Base-by-base conservation (phyloP, 2,329 filamentous ascomycete species). In the Drechslerella stenobrocha region DNA sequence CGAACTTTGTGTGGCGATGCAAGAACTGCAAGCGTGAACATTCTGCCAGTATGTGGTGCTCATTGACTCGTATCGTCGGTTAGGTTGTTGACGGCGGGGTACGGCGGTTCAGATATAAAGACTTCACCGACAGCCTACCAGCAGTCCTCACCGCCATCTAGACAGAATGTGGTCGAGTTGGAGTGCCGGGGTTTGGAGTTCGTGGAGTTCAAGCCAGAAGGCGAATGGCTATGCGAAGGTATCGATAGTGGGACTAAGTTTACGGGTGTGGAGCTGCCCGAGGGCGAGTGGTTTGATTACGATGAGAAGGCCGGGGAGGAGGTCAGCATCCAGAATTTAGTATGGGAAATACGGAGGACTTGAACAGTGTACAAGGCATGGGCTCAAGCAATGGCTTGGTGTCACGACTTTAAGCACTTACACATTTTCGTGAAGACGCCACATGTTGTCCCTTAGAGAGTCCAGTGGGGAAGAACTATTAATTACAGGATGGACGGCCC, bases 1-100 rank as follows among this genome's bases (percentile, higher is more conserved):
- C 93, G 69, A 97, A 97, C 77, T 98, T 98, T 77, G 93, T 98
- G n/a, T 98, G 93, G 92, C 91, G 86, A 77, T 98, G 93, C 82
- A 96, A 95, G 78, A 92, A 93, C 76, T 98, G 93, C 85, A 95
- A 93, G 42, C 50, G 69, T 32, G 69, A 70, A 24, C 64, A 67
- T 24, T 70, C 69, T 3, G 32, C 59, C 8, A 56, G 59, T 52
- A 45, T 42, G 50, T 44, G 18, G 6, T 24, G 32, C 13, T 24
- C 40, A 44, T 52, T 42, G n/a, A 42, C 26, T 50, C n/a, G 22
- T 35, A 20, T 11, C 35, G 11, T 30, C 13, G 50, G 20, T n/a
- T n/a, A 23, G 0, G 11, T 2, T 1, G 30, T 6, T 7, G 18
- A 40, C 13, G 1, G 11, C 32, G 26, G 15, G 11, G 3, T 7